These are phyloP conservation scores for Debaryomyces prosopidis DNA, from an alignment of 805 yeast species.

Conservation along the genomic window DNA sequence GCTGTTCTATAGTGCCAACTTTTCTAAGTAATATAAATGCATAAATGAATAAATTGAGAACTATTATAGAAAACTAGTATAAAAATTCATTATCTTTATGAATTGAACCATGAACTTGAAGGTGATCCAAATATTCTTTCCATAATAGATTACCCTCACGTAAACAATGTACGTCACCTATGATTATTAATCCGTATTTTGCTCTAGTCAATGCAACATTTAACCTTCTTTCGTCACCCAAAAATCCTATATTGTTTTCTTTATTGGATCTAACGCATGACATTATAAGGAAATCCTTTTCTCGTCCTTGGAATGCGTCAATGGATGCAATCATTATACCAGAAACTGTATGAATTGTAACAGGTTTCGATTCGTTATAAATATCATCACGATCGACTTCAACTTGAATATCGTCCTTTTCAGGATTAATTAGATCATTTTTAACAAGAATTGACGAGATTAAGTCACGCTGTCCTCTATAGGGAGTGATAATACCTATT, in stretches of 20 bases:
- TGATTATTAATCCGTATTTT: constrained; percentile 65
- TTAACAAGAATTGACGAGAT: constrained; percentile 50
- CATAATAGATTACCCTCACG: constrained; percentile 51
- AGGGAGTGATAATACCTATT: constrained; percentile 74
- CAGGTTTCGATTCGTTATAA: constrained; percentile 43
- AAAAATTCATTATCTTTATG: constrained; percentile 15
- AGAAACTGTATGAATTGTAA: constrained; percentile 49
- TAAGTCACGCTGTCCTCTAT: constrained; percentile 70
- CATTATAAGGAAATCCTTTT: constrained; percentile 51
- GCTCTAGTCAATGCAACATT: constrained; percentile 92
- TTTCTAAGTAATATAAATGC: neutral
- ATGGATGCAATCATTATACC: constrained; percentile 56
- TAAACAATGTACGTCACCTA: constrained; percentile 42
- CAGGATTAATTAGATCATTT: constrained; percentile 59
- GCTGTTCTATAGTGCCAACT: too few relatives aligned
- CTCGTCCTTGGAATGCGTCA: constrained; percentile 63
- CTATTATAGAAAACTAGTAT: too few relatives aligned
- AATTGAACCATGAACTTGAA: constrained; percentile 34
- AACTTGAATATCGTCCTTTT: constrained; percentile 43
- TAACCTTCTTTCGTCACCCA: constrained; percentile 80
- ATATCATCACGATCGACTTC: constrained; percentile 66
- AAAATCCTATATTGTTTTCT: constrained; percentile 73
- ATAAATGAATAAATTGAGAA: neutral
- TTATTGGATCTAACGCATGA: constrained; percentile 69
- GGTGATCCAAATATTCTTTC: constrained; percentile 47